Conservation (phyloP, 2,329 filamentous ascomycete species). For the Nemania sp. region DNA sequence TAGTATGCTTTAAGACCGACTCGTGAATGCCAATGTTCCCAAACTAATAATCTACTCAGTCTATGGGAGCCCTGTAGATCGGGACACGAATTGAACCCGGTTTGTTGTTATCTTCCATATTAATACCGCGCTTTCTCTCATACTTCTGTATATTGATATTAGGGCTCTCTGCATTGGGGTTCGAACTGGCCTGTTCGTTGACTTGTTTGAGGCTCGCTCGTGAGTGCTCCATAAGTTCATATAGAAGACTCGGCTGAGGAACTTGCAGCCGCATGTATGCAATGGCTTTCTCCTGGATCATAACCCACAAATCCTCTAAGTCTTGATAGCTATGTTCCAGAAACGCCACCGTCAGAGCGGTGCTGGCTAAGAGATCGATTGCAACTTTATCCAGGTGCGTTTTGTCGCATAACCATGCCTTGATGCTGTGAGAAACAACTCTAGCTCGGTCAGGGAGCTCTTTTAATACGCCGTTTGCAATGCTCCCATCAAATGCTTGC, state of each 20-base stretch:
- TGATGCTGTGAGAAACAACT: neutral
- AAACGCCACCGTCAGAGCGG: neutral
- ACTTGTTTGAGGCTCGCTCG: neutral
- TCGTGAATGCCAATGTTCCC: too few species aligned
- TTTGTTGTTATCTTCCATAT: neutral
- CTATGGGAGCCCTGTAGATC: neutral
- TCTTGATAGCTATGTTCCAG: constrained; percentile 3
- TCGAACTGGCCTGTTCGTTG: neutral
- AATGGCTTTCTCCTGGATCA: neutral
- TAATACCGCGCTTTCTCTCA: neutral
- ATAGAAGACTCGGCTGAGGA: neutral
- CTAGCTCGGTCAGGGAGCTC: neutral
- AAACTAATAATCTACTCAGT: neutral
- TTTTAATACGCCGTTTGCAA: neutral
- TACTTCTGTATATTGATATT: neutral
- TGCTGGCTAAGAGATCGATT: neutral
- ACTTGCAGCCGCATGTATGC: constrained; percentile 4
- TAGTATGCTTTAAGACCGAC: too few species aligned
- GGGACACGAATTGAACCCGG: neutral
- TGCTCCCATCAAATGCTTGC: constrained; percentile 10
- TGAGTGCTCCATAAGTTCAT: neutral
- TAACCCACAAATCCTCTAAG: neutral
- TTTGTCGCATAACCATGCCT: neutral
- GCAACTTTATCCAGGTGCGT: neutral
- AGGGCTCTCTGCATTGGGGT: neutral